A percentile compares a stretch with the other conserved stretches of the same genome.
These are phyloP conservation scores for Solanum chiquidenum DNA, from an alignment of 257 asterid species.

Conservation along the genomic window DNA sequence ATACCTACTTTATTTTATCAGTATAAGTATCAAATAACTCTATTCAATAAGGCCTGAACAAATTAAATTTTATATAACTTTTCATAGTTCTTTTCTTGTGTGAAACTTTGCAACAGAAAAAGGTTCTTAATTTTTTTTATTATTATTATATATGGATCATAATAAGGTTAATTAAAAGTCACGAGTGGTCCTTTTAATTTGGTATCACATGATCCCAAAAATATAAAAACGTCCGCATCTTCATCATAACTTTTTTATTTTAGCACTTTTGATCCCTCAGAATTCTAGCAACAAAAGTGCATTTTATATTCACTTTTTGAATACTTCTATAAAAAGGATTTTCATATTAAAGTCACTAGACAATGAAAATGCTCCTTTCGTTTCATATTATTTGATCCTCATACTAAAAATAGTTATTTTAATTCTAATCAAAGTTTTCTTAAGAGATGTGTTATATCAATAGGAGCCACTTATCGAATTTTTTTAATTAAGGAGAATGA, in stretches of 20 bases:
- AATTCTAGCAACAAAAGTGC: not conserved
- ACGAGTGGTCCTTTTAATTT: not conserved
- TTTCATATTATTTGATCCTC: not conserved
- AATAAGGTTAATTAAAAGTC: not conserved
- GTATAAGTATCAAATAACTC: not conserved
- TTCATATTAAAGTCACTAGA: not conserved
- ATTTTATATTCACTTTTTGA: not conserved
- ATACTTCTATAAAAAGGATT: not conserved
- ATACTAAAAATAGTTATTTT: too few species aligned
- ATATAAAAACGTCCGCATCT: not conserved
- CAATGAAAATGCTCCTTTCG: not conserved
- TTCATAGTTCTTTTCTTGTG: not conserved
- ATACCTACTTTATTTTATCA: not conserved
- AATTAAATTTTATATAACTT: too few species aligned
- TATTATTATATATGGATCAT: not conserved
- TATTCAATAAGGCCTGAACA: accelerated
- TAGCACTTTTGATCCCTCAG: not conserved
- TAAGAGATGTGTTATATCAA: too few species aligned
- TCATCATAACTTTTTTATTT: not conserved
- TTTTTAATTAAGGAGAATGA: not conserved
- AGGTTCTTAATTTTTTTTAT: not conserved
- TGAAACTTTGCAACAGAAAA: not conserved
- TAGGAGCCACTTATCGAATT: not conserved
- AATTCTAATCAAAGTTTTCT: too few species aligned
- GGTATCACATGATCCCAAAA: not conserved